Base-by-base conservation (phyloP, 2,329 filamentous ascomycete species). In the Pyrenophora graminea region DNA sequence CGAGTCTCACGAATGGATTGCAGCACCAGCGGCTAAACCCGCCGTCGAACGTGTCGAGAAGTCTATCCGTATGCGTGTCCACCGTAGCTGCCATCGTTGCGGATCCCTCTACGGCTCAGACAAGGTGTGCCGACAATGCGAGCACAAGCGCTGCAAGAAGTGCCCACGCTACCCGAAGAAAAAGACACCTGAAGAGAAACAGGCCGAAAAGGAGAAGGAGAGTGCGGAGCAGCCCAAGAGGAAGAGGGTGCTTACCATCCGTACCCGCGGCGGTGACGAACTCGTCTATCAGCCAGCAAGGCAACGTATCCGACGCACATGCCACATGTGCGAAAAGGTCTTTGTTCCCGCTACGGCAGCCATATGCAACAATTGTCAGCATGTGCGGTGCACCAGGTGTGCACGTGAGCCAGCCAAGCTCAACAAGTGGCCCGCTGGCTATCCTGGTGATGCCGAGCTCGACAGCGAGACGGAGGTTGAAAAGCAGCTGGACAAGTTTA, bases 41-140 rank as follows among this genome's bases (percentile, higher is more conserved):
- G 61, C 61, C 38, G 69, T 74, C 8, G 70, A 77, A 50, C 85
- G 88, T 37, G 82, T 89, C 47, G 85, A 90, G 71, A 91, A 89
- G 77, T 82, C 87, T 10, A 88, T 91, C 59, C 85, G 88, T 51
- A 88, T 92, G 82, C 85, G 89, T 46, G 83, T 91, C 45, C 88
- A 89, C 70, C 84, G 87, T 61, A 86, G 83, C 56, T 97, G 92
- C 74, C 92, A 96, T 74, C 81, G 84, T 61, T 97, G 92, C 77
- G 83, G 86, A 51, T 84, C 87, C 12, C 82, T 83, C 19, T 96
- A 93, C 70, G 86, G 88, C 48, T 74, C 82, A 17, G 83, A 87
- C 64, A 91, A 87, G 75, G 80, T 87, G 53, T 96, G 92, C 74
- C 74, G 81, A 58, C 84, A 83, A 60, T 97, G 92, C 77, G 82